Percentiles rank a stretch among this genome's conserved stretches.
These are phyloP conservation scores for Panus rudis DNA, from an alignment of 768 basidiomycete species.

Conservation along the genomic window DNA sequence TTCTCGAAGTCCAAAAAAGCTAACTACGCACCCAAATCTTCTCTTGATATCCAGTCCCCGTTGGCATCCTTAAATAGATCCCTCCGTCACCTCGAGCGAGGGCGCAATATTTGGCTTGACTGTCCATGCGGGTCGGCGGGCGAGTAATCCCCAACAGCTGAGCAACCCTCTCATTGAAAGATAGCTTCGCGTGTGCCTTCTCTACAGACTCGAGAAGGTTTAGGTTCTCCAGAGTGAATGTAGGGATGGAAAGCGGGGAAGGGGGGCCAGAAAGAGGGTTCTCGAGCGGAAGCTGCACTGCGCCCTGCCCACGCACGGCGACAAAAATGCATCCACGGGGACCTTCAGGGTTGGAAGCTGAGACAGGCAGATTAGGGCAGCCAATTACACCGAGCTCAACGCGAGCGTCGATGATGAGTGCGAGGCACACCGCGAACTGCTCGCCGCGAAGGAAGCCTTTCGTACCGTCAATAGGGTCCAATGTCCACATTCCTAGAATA, in stretches of 20 bases:
- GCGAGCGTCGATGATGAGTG: constrained; percentile 70
- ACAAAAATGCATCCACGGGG: constrained; percentile 78
- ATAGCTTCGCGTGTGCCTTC: constrained; percentile 84
- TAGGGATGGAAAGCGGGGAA: constrained; percentile 45
- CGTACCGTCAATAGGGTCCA: constrained; percentile 90
- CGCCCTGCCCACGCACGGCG: constrained; percentile 82
- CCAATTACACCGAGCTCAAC: constrained; percentile 84
- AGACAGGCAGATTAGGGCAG: constrained; percentile 82
- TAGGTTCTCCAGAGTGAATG: constrained; percentile 39
- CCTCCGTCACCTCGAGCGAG: constrained; percentile 83
- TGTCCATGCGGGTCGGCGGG: constrained; percentile 80
- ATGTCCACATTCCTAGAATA: constrained; percentile 70
- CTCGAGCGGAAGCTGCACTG: constrained; percentile 59
- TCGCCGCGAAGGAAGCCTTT: constrained; percentile 90
- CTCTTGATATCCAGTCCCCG: constrained; percentile 72
- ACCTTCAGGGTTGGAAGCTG: constrained; percentile 43
- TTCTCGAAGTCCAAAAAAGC: neutral
- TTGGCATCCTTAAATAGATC: constrained; percentile 75
- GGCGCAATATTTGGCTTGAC: constrained; percentile 91
- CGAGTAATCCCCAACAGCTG: constrained; percentile 57
- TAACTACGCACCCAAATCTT: constrained; percentile 82
- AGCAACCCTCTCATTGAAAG: constrained; percentile 72
- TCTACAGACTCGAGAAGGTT: constrained; percentile 90
- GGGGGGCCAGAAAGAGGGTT: constrained; percentile 39
- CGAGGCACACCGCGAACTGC: constrained; percentile 89